Evolutionary conservation across 306 rosid genomes (phyloP).

Genomic region (Vigna unguiculata): DNA sequence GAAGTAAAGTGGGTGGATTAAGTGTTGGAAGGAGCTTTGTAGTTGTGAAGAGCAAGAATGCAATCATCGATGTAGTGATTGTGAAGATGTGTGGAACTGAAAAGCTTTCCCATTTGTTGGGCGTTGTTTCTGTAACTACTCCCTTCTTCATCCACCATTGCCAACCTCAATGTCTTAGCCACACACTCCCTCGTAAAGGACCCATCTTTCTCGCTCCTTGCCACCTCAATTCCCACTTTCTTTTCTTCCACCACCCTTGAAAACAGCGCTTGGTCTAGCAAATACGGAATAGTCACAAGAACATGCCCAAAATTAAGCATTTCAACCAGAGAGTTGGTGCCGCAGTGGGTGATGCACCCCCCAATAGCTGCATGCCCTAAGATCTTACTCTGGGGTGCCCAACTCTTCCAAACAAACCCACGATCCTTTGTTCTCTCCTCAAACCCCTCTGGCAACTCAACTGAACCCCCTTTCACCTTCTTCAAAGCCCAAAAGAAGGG

Average conservation of each 20-base stretch:
- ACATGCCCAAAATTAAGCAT: slow-evolving; percentile 57
- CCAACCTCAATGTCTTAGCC: slow-evolving; percentile 36
- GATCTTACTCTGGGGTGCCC: slow-evolving; percentile 1
- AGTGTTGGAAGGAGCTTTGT: neutral
- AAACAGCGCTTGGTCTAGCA: slow-evolving; percentile 48
- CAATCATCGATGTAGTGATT: slow-evolving; percentile 27
- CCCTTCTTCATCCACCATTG: slow-evolving; percentile 44
- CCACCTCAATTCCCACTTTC: slow-evolving; percentile 47
- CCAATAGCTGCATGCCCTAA: slow-evolving; percentile 55
- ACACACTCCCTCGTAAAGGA: slow-evolving; percentile 40
- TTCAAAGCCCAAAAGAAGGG: slow-evolving; percentile 2
- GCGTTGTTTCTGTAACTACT: slow-evolving; percentile 35
- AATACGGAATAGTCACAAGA: slow-evolving; percentile 50
- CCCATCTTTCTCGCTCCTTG: slow-evolving; percentile 34
- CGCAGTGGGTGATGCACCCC: neutral
- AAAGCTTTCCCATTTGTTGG: slow-evolving; percentile 39
- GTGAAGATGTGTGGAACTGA: slow-evolving; percentile 36
- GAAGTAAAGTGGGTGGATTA: no score
- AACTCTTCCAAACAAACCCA: slow-evolving; percentile 53
- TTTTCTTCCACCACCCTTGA: slow-evolving; percentile 49
- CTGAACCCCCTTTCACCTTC: neutral
- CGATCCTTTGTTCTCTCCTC: slow-evolving; percentile 56
- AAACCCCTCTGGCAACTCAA: slow-evolving; percentile 60
- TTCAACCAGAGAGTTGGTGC: slow-evolving; percentile 48
- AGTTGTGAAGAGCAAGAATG: slow-evolving; percentile 40